Evolutionary conservation across 129 eudicot species (phyloP).

Genomic region (Apium graveolens): DNA sequence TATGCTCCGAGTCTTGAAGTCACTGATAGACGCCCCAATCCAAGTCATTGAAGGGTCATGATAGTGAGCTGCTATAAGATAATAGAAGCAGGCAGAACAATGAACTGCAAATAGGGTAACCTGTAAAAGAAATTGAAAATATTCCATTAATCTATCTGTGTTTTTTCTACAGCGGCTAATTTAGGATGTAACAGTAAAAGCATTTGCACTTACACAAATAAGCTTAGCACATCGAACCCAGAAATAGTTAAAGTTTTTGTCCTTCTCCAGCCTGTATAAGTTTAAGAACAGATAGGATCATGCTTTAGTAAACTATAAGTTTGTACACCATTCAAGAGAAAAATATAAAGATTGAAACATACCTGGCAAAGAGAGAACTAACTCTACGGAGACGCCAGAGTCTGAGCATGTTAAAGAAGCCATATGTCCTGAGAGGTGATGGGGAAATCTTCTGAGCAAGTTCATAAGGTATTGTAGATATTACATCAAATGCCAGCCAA

Average conservation of each 20-base stretch:
- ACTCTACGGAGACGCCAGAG: conserved; percentile 97
- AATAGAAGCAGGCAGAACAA: conserved; percentile 79
- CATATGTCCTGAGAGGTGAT: conserved; percentile 46
- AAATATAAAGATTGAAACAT: conserved; percentile 5
- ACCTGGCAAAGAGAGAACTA: conserved; percentile 75
- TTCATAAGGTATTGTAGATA: conserved; percentile 86
- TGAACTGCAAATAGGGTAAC: conserved; percentile 90
- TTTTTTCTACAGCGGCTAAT: neutral
- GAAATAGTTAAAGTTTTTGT: conserved; percentile 85
- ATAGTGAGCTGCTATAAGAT: conserved; percentile 70
- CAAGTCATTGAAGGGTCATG: conserved; percentile 57
- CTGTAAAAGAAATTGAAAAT: conserved; percentile 22
- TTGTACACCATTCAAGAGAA: neutral
- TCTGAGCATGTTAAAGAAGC: conserved; percentile 84
- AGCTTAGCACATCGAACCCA: conserved; percentile 93
- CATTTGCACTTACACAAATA: conserved; percentile 54
- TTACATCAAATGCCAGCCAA: conserved; percentile 72
- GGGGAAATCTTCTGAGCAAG: conserved; percentile 47
- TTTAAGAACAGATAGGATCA: conserved; percentile 8
- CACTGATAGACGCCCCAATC: conserved; percentile 51
- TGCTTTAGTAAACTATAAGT: neutral
- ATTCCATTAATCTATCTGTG: neutral
- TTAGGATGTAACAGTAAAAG: neutral
- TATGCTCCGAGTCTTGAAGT: conserved; percentile 41
- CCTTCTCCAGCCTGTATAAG: conserved; percentile 80